phyloP scores from a whole-genome alignment of 345 rosid genomes.

The Brassica rapa region DNA sequence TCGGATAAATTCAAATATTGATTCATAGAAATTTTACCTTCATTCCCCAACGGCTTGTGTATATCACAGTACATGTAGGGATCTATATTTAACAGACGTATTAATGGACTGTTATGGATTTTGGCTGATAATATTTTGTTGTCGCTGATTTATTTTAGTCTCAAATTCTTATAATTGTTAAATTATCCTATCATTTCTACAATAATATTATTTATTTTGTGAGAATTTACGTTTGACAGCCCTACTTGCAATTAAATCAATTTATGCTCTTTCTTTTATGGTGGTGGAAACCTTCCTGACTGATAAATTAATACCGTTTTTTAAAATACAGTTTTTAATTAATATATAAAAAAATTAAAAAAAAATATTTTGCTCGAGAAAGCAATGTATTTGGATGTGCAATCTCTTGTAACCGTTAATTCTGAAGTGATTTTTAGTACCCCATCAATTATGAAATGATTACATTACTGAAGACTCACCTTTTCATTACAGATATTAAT shows the following conservation, averaged over 20 bases:
- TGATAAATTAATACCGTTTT: too few relatives aligned
- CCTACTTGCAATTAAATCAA: neutral
- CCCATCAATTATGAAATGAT: neutral
- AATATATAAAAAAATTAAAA: too few relatives aligned
- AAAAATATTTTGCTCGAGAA: neutral
- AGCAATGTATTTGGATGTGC: neutral
- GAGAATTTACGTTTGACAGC: neutral
- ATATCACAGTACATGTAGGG: conserved; percentile 10
- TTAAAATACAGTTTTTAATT: too few relatives aligned
- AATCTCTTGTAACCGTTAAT: neutral
- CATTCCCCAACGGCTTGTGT: conserved; percentile 7
- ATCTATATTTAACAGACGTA: conserved; percentile 5
- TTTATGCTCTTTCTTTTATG: too few relatives aligned
- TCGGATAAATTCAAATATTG: conserved; percentile 43
- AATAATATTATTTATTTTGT: too few relatives aligned
- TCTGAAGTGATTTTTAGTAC: neutral
- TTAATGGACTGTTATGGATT: neutral
- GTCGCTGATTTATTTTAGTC: too few relatives aligned
- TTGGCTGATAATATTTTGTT: neutral
- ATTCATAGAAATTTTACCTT: conserved; percentile 9
- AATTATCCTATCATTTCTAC: too few relatives aligned
- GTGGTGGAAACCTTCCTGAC: too few relatives aligned
- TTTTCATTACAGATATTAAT: neutral
- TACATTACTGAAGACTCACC: conserved; percentile 11
- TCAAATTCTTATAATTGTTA: too few relatives aligned